Percentiles rank a stretch among this genome's conserved stretches.
phyloP scores from a whole-genome alignment of 495 filamentous ascomycete species.

The Talaromyces liani region DNA sequence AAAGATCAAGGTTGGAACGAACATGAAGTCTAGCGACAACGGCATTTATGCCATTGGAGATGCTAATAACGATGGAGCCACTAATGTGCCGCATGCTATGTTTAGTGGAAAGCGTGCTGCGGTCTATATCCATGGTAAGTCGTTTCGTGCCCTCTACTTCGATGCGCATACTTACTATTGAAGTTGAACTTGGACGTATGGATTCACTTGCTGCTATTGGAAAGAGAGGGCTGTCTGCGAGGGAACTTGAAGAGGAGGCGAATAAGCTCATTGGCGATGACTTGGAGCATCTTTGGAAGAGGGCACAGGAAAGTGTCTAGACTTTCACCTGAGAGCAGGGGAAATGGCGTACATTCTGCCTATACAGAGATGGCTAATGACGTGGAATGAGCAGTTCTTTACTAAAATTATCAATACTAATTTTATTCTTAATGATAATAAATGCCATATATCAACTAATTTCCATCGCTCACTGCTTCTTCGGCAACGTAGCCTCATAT shows the following conservation, averaged over 20 bases:
- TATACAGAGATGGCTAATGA: not conserved
- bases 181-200: conserved; percentile 25
- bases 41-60: conserved; percentile 52
- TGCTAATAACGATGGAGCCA: conserved; percentile 47
- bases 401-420: not conserved
- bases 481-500: conserved; percentile 5
- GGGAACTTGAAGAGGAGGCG: conserved; percentile 25
- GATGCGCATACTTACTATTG: not conserved
- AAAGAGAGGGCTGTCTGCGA: conserved; percentile 20
- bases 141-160: not conserved
- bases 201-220: conserved; percentile 26
- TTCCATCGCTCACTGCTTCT: not conserved
- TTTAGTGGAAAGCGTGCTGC: conserved; percentile 49
- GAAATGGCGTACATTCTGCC: not conserved
- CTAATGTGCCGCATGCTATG: conserved; percentile 55
- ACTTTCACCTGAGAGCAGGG: not conserved
- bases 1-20: conserved; percentile 35
- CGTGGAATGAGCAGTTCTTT: not conserved
- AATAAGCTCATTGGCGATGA: conserved; percentile 24
- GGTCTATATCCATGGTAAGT: conserved; percentile 48
- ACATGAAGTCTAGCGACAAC: conserved; percentile 38
- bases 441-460: too few species aligned
- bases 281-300: conserved; percentile 21
- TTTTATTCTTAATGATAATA: not conserved
- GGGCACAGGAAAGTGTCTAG: conserved; percentile 4